Base-by-base conservation (phyloP, 805 yeast genomes). In the Yarrowia bubula region DNA sequence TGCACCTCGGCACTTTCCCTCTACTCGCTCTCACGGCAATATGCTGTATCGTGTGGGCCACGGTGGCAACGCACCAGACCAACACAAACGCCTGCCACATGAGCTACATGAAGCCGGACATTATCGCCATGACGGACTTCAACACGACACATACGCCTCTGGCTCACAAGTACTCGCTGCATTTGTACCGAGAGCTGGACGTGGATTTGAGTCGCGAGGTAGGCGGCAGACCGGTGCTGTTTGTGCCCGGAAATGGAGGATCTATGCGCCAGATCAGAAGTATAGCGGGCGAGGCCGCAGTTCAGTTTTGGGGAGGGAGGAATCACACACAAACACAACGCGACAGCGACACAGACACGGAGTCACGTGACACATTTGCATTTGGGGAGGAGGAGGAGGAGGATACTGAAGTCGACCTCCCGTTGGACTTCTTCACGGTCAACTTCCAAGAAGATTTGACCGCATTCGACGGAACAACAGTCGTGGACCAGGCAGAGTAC, bases 221-320 rank as follows among this genome's bases (percentile, higher is more conserved):
- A 0, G 70, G 68, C 66, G 98, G 98, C 0, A 81, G 87, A 1
- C 98, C 98, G 0, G 89, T 89, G 1, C 77, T 92, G 10, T 92
- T 92, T 74, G 89, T 92, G 50, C 97, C 97, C 0, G 98, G 98
- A 1, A 92, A 92, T 72, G 97, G 97, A 1, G 98, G 98, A 1
- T 86, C 92, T 69, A 91, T 84, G 73, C 84, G 86, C 69, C 98
- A 92, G 74, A 93, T 83, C 8, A 78, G 98, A 65, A 88, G 96
- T 1, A 83, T 92, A 22, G 97, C 97, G 0, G 66, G 48, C 38
- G 66, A 44, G 41, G 67, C 60, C 1, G 60, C 65, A 2, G 66
- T 37, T 1, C 65, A 60, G 55, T 41, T 38, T 11, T 44, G 51
- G 51, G 4, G 9, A 13, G 28, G 50, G 35, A 31, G 35, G 17